phyloP scores from a whole-genome alignment of 2,329 filamentous ascomycete genomes.

The Ophiostoma pallidulum region DNA sequence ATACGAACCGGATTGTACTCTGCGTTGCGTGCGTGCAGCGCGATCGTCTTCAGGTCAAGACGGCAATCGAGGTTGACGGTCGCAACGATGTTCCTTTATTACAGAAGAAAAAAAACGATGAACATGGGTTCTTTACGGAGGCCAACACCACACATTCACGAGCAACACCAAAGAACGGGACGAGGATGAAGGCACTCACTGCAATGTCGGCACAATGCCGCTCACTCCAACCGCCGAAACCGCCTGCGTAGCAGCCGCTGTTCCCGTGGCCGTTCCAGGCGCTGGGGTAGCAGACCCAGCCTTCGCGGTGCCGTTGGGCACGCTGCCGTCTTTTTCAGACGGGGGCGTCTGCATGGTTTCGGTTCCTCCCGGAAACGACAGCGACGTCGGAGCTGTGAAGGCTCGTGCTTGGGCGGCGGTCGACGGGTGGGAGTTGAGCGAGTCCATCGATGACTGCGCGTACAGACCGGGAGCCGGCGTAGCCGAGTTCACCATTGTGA shows the following conservation, averaged over 20 bases:
- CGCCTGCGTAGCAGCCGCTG: conserved; percentile 67
- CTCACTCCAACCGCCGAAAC: conserved; percentile 74
- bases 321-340: conserved; percentile 18
- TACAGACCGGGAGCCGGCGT: conserved; percentile 15
- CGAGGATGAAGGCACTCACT: conserved; percentile 58
- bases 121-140: conserved; percentile 17
- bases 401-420: conserved; percentile 91
- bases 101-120: conserved; percentile 15
- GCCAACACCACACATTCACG: not conserved
- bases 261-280: conserved; percentile 14
- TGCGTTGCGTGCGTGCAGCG: conserved; percentile 93
- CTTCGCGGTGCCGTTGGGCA: conserved; percentile 15
- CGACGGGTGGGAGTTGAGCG: conserved; percentile 83
- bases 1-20: conserved; percentile 72
- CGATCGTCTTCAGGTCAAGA: conserved; percentile 97
- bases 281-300: conserved; percentile 11
- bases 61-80: conserved; percentile 98
- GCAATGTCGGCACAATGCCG: conserved; percentile 86
- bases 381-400: conserved; percentile 84
- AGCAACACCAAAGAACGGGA: not conserved
- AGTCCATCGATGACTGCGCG: conserved; percentile 54
- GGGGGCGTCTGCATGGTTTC: conserved; percentile 17
- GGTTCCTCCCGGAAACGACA: conserved; percentile 68
- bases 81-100: conserved; percentile 89
- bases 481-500: conserved; percentile 12